phyloP scores from a whole-genome alignment of 192 early-diverging fungal species.

The Gigaspora rosea region DNA sequence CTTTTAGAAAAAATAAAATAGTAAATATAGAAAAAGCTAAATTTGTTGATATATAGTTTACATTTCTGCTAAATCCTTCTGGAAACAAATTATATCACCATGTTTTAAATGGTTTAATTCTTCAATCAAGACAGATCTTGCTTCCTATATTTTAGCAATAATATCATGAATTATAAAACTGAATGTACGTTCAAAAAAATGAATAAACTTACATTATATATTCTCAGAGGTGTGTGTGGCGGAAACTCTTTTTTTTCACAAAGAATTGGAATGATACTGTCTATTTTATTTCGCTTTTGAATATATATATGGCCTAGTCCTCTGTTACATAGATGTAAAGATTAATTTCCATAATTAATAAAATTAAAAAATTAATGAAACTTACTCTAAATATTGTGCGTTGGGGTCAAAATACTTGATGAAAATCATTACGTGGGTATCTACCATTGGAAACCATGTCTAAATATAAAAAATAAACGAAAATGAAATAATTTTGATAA shows the following conservation, averaged over 20 bases:
- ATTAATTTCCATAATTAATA: neutral
- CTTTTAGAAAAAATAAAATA: no score
- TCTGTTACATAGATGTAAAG: slow-evolving; percentile 26
- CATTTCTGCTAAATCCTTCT: slow-evolving; percentile 53
- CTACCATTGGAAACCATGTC: slow-evolving; percentile 10
- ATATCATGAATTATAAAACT: neutral
- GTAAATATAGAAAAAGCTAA: no score
- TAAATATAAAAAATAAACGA: neutral
- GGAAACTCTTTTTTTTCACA: slow-evolving; percentile 57
- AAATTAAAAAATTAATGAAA: neutral
- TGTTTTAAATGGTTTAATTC: slow-evolving; percentile 83
- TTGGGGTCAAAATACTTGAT: slow-evolving; percentile 62
- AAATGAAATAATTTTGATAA: neutral
- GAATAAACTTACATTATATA: slow-evolving; percentile 58
- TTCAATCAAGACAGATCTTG: slow-evolving; percentile 92
- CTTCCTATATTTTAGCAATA: slow-evolving; percentile 60
- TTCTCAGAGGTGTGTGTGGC: slow-evolving; percentile 54
- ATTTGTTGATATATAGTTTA: neutral
- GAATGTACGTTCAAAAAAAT: neutral
- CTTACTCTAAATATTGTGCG: neutral
- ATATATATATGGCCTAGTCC: slow-evolving; percentile 62
- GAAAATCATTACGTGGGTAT: slow-evolving; percentile 66
- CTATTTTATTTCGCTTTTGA: slow-evolving; percentile 51
- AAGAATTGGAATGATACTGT: slow-evolving; percentile 60
- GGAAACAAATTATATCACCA: slow-evolving; percentile 92